phyloP scores from a whole-genome alignment of 768 basidiomycete species.

The Pleurotus citrinopileatus region DNA sequence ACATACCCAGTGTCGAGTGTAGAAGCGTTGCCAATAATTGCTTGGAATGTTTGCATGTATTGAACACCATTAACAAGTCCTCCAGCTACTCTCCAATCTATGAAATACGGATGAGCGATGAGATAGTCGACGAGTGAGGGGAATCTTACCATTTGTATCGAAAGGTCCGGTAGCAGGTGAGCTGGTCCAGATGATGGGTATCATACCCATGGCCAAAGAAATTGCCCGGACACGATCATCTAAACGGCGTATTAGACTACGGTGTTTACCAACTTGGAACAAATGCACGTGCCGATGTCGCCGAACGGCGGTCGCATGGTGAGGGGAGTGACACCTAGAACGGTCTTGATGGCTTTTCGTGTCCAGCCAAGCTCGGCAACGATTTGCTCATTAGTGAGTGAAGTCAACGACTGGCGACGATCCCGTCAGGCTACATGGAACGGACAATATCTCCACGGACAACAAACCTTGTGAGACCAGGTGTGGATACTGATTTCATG shows the following conservation, averaged over 20 bases:
- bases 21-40: constrained; percentile 69
- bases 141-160: constrained; percentile 64
- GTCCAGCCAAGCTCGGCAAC: constrained; percentile 96
- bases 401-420: constrained; percentile 51
- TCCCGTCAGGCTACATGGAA: background rate
- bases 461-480: constrained; percentile 76
- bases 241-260: constrained; percentile 19
- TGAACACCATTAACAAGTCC: constrained; percentile 66
- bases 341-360: constrained; percentile 74
- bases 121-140: background rate
- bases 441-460: background rate
- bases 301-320: constrained; percentile 82
- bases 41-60: constrained; percentile 66
- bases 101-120: background rate
- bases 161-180: constrained; percentile 52
- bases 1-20: constrained; percentile 56
- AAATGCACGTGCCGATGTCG: constrained; percentile 55
- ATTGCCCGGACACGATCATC: constrained; percentile 95
- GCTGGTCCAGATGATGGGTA: constrained; percentile 88
- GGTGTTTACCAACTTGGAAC: background rate
- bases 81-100: constrained; percentile 87
- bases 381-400: constrained; percentile 75
- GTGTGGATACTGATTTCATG: constrained; percentile 86
- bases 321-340: constrained; percentile 74
- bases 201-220: constrained; percentile 84